Evolutionary conservation across 2,329 filamentous ascomycete genomes (phyloP), one percentile per base, ranked within the genome.

Genomic region (Gremmenia infestans): DNA sequence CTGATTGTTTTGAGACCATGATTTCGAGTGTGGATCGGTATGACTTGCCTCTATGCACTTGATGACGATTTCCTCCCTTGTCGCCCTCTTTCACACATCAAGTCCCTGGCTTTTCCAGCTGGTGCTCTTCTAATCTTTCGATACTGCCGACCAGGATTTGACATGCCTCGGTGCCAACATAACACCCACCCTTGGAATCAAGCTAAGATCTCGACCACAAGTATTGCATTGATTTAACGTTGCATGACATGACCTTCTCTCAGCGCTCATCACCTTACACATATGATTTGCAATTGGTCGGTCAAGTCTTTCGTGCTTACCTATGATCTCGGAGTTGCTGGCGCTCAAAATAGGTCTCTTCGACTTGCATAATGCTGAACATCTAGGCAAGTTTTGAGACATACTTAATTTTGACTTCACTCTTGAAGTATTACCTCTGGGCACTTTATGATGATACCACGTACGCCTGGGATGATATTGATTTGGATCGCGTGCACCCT

Each of bases 41-140:
- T 70, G 65, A 69, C 61, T 66, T 67, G 61, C 59, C 56, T 67
- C 59, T 61, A 64, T 68, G 64, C 65, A 67, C 60, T 61, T 68
- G 64, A 67, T 64, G 54, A 63, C 53, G 53, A 55, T 39, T 53
- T 58, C 60, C 39, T 58, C 57, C 56, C 46, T 60, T 43, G 53
- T 58, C 59, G 56, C 56, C 55, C 52, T 54, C 40, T 61, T 66
- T 60, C 60, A 55, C 61, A 59, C 48, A 57, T 57, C 58, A 58
- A 59, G 42, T 57, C 55, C 43, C 40, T 53, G 39, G 22, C 22
- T 32, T n/a, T 22, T 45, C 50, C 47, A 45, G 35, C 48, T 35
- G 17, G 40, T 56, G 50, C 23, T 48, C 35, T 48, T 45, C 48
- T 39, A 54, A 50, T 37, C 11, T 42, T 48, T 56, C 49, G 54